Evolutionary conservation across 768 basidiomycete genomes (phyloP), one percentile per base, ranked within the genome.

Genomic region (Wakefieldia striispora): DNA sequence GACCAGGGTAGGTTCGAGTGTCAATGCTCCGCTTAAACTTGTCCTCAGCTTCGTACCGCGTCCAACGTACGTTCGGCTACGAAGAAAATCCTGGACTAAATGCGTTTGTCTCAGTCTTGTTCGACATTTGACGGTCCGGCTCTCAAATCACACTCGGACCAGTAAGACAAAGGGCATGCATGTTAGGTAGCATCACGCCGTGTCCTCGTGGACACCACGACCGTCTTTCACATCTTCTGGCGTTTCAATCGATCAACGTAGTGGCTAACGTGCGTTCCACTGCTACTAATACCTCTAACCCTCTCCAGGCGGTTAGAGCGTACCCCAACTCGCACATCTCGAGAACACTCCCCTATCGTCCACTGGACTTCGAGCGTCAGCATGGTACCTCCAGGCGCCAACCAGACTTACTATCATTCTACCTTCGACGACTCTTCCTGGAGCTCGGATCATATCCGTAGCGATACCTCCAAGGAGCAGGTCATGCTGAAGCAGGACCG

Each of bases 191-290:
- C 40, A 20, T 48, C 41, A 29, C 42, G 34, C 34, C 35, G 20
- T 26, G 48, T 49, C 48, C 48, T 43, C 48, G 48, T 49, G 41
- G 40, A 29, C 41, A 43, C 27, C 41, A 49, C 48, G 47, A 49
- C 42, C 47, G 39, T 21, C 19, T 39, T 27, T 16, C 17, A 13
- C 39, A 17, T 21, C 38, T 40, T 33, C 47, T 48, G n/a, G 38
- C 34, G 31, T 20, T 19, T 39, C 13, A 13, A 34, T 41, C 26
- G 26, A 47, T 40, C 39, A 47, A 47, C 26, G 35, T 21, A 8
- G 23, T 19, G n/a, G 33, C 12, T 14, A 42, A 13, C 21, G 40
- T 36, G 47, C 40, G 40, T 48, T 33, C 31, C 33, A 19, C 31
- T 34, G 17, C 13, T 13, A 40, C 47, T 48, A 11, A 26, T 21